Evolutionary conservation across 2,329 filamentous ascomycete species (phyloP).

Genomic region (Diplodia mutila): DNA sequence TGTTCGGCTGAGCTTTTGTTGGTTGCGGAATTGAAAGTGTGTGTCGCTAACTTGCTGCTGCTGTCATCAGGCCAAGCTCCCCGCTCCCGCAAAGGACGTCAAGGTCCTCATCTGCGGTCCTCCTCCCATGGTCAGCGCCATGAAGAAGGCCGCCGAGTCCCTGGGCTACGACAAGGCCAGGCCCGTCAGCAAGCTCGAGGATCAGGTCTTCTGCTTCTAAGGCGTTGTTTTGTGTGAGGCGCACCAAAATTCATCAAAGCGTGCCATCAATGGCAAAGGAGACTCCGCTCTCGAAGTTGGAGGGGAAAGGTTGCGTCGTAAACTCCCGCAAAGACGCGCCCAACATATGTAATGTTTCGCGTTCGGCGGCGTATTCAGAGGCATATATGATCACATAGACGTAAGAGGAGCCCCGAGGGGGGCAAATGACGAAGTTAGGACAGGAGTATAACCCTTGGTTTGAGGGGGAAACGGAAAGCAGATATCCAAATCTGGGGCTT

Average conservation of each 20-base stretch:
- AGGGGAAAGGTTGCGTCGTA: background rate
- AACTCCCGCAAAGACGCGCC: background rate
- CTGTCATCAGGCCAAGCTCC: conserved; percentile 68
- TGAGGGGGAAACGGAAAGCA: background rate
- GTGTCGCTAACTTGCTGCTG: conserved; percentile 30
- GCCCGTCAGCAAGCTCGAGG: conserved; percentile 95
- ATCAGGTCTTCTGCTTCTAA: conserved; percentile 97
- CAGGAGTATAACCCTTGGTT: background rate
- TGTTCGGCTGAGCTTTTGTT: no score
- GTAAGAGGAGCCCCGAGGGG: background rate
- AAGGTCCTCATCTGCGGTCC: conserved; percentile 95
- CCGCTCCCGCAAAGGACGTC: conserved; percentile 80
- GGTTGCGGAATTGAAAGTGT: background rate
- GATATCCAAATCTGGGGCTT: background rate
- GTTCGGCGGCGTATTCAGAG: conserved; percentile 11
- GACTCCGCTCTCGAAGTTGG: background rate
- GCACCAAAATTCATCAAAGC: background rate
- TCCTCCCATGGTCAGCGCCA: conserved; percentile 92
- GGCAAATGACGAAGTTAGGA: background rate
- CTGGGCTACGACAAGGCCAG: conserved; percentile 91
- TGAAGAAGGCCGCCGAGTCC: conserved; percentile 93
- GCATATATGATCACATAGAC: background rate
- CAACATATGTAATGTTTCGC: background rate
- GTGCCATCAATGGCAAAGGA: background rate
- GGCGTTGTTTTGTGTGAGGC: no score